Base-by-base conservation (phyloP, 2,329 filamentous ascomycete genomes). In the Phoma herbarum region DNA sequence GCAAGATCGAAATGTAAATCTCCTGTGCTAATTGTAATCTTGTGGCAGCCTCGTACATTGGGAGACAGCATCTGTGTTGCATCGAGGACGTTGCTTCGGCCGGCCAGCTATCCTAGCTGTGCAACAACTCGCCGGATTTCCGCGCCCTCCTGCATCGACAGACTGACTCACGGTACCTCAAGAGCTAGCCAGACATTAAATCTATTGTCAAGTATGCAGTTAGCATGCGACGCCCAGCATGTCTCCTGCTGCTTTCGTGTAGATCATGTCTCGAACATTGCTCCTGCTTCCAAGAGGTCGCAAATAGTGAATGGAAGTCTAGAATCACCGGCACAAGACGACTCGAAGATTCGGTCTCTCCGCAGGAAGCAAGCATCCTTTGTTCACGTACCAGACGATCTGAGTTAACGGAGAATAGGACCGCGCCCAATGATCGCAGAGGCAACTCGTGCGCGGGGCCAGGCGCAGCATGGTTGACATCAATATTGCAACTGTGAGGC, bases 201-300 rank as follows among this genome's bases (percentile, higher is more conserved):
- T 42, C 28, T 31, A 14, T 16, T 31, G 23, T 58, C 28, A 39
- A 18, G 28, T 31, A 11, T 49, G 23, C 9, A 14, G 18, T 58
- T 29, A 52, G 44, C 44, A 33, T 58, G 37, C 48, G 35, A 37
- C 23, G 22, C 20, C 9, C 16, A 37, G 12, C 10, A 14, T 25
- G 23, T 20, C 14, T 6, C 7, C 8, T 48, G 23, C 31, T 37
- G 44, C 39, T 48, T 52, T 39, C 55, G 37, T 44, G 22, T 11
- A 44, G 44, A 44, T 44, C 49, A 18, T 47, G 55, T 58, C 39
- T 53, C 49, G 26, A 49, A 16, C 31, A 14, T 18, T 14, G 23
- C 10, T 16, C 31, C n/a, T n/a, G n/a, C n/a, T n/a, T n/a, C n/a
- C n/a, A n/a, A n/a, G n/a, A n/a, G n/a, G n/a, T n/a, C n/a, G n/a